phyloP scores from a whole-genome alignment of 2,329 filamentous ascomycete genomes.

The Berkeleyomyces rouxiae region DNA sequence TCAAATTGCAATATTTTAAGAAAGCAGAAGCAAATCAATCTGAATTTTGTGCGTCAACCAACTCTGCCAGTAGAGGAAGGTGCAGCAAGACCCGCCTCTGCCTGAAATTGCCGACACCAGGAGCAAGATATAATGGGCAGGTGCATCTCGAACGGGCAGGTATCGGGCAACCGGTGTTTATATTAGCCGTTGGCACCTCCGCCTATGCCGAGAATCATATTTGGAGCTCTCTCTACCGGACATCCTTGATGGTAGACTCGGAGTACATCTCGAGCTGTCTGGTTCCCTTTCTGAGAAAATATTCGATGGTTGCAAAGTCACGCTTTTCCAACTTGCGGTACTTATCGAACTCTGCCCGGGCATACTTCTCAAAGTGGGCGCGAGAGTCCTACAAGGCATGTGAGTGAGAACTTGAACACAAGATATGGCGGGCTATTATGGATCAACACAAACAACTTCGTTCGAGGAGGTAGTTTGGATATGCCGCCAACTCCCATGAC shows the following conservation, averaged over 20 bases:
- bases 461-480: background rate
- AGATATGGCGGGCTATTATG: too few relatives aligned
- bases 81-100: background rate
- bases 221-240: conserved; percentile 25
- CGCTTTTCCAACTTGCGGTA: conserved; percentile 55
- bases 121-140: background rate
- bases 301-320: conserved; percentile 76
- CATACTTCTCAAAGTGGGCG: conserved; percentile 45
- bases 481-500: background rate
- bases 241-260: conserved; percentile 65
- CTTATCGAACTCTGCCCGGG: conserved; percentile 60
- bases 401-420: too few relatives aligned
- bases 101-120: background rate
- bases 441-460: background rate
- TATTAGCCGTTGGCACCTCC: background rate
- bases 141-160: background rate
- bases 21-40: background rate
- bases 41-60: background rate
- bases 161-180: background rate
- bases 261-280: conserved; percentile 70
- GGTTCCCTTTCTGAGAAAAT: conserved; percentile 62
- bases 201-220: background rate
- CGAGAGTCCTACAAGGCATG: conserved; percentile 24
- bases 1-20: background rate
- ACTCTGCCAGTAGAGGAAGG: background rate